Evolutionary conservation across 257 asterid genomes (phyloP).

Genomic region (Ligustrum vulgare): DNA sequence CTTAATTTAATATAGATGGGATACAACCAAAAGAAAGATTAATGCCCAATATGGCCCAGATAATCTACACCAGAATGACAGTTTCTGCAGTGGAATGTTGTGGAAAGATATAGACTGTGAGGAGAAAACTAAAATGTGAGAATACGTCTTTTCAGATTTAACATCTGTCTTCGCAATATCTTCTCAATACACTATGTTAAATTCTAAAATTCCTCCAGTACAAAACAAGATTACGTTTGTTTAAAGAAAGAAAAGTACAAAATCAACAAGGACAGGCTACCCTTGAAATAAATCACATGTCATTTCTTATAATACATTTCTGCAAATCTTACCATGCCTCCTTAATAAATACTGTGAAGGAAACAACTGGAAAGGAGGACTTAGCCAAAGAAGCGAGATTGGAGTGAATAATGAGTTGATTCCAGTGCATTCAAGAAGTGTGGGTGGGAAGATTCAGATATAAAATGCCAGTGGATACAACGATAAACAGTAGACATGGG

Average conservation of each 20-base stretch:
- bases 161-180: neutral
- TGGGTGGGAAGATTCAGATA: neutral
- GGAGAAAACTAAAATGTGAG: neutral
- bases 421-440: neutral
- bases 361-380: neutral
- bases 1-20: neutral
- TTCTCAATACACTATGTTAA: neutral
- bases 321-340: neutral
- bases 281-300: neutral
- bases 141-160: neutral
- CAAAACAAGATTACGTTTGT: neutral
- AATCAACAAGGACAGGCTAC: neutral
- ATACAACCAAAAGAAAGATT: neutral
- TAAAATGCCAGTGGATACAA: neutral
- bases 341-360: neutral
- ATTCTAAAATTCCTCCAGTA: neutral
- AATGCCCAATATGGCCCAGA: neutral
- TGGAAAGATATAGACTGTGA: neutral
- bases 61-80: neutral
- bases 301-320: neutral
- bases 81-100: neutral
- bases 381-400: neutral
- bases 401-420: neutral
- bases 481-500: neutral
- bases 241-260: neutral